These are phyloP conservation scores for Pterulicium gracile DNA, from an alignment of 1,284 basidiomycete species.

Conservation along the genomic window DNA sequence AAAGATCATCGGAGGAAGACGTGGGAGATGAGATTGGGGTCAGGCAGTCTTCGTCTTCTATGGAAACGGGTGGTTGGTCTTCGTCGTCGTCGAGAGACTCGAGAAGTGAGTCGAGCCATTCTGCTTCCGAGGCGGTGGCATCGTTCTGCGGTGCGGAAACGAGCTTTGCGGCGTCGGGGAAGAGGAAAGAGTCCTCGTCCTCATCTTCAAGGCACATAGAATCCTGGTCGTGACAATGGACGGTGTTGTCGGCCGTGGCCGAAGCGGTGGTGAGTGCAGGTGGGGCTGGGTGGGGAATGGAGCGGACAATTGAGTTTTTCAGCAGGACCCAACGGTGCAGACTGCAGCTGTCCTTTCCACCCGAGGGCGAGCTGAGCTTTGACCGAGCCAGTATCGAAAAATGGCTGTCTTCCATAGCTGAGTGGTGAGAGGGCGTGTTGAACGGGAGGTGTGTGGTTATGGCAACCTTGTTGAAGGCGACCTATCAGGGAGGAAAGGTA, in stretches of 20 bases:
- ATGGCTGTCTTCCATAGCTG: conserved; percentile 12
- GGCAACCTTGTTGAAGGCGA: conserved; percentile 7
- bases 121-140: conserved; percentile 46
- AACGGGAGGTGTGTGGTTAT: conserved; percentile 13
- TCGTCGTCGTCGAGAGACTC: conserved; percentile 60
- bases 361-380: conserved; percentile 57
- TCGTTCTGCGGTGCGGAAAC: conserved; percentile 24
- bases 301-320: conserved; percentile 67
- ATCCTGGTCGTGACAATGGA: conserved; percentile 13
- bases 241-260: conserved; percentile 9
- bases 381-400: conserved; percentile 57
- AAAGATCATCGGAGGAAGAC: conserved; percentile 63
- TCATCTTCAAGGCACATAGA: conserved; percentile 27
- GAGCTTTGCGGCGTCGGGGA: conserved; percentile 59
- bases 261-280: conserved; percentile 14
- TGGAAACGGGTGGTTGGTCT: conserved; percentile 33
- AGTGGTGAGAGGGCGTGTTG: conserved; percentile 13
- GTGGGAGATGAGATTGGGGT: conserved; percentile 56
- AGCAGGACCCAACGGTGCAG: conserved; percentile 78
- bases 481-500: conserved; percentile 5
- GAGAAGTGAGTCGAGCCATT: conserved; percentile 71
- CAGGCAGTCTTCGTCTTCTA: conserved; percentile 46
- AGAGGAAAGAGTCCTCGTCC: conserved; percentile 59
- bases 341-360: conserved; percentile 54
- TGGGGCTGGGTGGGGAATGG: conserved; percentile 26